Percentiles rank a stretch among this genome's conserved stretches.
phyloP scores from a whole-genome alignment of 1,284 basidiomycete genomes.

The Melampsora americana region DNA sequence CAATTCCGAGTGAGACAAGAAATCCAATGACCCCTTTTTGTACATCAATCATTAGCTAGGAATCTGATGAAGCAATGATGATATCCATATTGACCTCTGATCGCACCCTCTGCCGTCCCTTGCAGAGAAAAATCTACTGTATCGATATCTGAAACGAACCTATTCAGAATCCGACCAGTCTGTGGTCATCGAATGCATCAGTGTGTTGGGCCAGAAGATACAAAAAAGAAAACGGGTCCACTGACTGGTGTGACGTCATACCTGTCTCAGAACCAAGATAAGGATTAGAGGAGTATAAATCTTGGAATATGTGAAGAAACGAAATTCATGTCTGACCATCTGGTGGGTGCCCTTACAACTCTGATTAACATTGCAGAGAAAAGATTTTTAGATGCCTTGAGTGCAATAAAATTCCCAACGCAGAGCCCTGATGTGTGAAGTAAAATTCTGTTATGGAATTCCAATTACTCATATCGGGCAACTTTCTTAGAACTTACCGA shows the following conservation, averaged over 20 bases:
- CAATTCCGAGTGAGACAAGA: conserved; percentile 54
- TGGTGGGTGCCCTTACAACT: conserved; percentile 54
- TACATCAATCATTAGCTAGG: neutral
- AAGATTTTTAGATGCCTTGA: conserved; percentile 22
- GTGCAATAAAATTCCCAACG: conserved; percentile 29
- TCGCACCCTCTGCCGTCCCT: conserved; percentile 61
- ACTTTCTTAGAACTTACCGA: conserved; percentile 14
- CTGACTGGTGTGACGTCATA: conserved; percentile 41
- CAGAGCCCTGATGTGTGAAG: conserved; percentile 16
- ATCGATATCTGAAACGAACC: conserved; percentile 43
- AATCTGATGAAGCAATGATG: neutral
- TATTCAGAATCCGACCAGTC: conserved; percentile 44
- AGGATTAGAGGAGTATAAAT: neutral
- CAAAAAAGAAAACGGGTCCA: neutral
- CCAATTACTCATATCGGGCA: neutral
- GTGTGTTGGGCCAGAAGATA: neutral
- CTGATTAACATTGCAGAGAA: conserved; percentile 55
- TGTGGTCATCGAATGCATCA: neutral
- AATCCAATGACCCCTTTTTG: conserved; percentile 62
- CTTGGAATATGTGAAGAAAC: too few species aligned
- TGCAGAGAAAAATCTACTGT: conserved; percentile 42
- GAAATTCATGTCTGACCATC: conserved; percentile 38
- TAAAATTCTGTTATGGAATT: too few species aligned
- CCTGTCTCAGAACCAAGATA: conserved; percentile 12
- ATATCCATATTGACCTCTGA: conserved; percentile 54